phyloP scores from a whole-genome alignment of 1,139 yeast species.

The Hemisphaericaspora xylanilytica region DNA sequence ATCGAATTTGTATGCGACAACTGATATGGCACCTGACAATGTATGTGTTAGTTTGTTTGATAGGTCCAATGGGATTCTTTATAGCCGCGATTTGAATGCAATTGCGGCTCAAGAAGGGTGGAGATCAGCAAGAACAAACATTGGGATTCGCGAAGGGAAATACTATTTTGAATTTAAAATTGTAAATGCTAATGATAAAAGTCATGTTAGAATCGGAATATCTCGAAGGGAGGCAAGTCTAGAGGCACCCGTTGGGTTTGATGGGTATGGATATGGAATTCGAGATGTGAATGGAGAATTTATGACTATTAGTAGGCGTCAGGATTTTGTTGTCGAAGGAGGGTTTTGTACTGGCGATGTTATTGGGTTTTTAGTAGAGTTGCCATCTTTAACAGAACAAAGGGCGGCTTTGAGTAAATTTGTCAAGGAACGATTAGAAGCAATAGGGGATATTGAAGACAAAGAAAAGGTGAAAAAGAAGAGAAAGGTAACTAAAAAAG shows the following conservation, averaged over 20 bases:
- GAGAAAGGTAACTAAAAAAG: conserved; percentile 17
- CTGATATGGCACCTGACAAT: conserved; percentile 68
- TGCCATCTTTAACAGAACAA: conserved; percentile 58
- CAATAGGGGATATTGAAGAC: conserved; percentile 7
- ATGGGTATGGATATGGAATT: conserved; percentile 89
- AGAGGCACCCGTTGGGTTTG: conserved; percentile 95
- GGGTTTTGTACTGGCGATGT: conserved; percentile 76
- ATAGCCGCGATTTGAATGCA: conserved; percentile 41
- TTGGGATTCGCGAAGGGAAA: conserved; percentile 73
- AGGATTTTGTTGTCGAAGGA: conserved; percentile 42
- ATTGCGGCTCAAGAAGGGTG: conserved; percentile 70
- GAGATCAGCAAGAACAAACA: conserved; percentile 75
- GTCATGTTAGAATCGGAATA: conserved; percentile 80
- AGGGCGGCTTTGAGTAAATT: conserved; percentile 25
- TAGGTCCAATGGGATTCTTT: conserved; percentile 57
- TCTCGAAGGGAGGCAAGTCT: conserved; percentile 82
- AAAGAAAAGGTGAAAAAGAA: conserved; percentile 17
- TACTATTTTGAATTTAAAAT: conserved; percentile 78
- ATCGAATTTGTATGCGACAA: conserved; percentile 65
- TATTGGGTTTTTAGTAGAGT: conserved; percentile 71
- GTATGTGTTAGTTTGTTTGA: conserved; percentile 73
- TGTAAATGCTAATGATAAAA: conserved; percentile 41
- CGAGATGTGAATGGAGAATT: conserved; percentile 80
- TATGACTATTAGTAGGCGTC: conserved; percentile 72
- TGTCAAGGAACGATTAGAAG: conserved; percentile 12